A percentile compares a stretch with the other conserved stretches of the same genome.
phyloP scores from a whole-genome alignment of 345 rosid genomes.

The Mercurialis annua region DNA sequence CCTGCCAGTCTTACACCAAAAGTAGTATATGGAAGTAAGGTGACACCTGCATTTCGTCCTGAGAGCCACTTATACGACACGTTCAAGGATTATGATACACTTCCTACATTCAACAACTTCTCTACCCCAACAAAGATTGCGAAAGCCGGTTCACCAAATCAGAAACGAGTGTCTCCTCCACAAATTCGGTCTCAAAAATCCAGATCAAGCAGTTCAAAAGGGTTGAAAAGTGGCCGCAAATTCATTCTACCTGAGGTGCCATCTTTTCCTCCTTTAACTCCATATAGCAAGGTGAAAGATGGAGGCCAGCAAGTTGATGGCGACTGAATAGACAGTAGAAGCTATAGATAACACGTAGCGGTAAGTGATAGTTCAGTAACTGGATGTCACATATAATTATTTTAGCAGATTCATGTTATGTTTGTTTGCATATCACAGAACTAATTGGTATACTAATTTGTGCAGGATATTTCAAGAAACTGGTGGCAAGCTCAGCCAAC shows the following conservation, averaged over 20 bases:
- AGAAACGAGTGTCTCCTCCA: conserved; percentile 27
- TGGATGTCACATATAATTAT: not conserved
- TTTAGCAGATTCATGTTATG: not conserved
- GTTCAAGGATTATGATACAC: conserved; percentile 14
- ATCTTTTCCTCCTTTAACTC: conserved; percentile 31
- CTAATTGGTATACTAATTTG: not conserved
- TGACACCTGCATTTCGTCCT: conserved; percentile 8
- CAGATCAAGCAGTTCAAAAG: conserved; percentile 19
- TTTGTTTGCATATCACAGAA: not conserved
- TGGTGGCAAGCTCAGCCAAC: not conserved
- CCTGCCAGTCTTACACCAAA: conserved; percentile 18
- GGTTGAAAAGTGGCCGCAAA: conserved; percentile 23
- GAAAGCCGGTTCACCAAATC: conserved; percentile 21
- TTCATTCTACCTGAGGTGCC: conserved; percentile 22
- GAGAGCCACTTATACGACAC: conserved; percentile 5
- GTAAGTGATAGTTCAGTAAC: not conserved
- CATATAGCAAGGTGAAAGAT: conserved; percentile 25
- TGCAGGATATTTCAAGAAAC: conserved; percentile 1
- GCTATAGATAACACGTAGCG: not conserved
- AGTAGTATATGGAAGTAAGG: not conserved
- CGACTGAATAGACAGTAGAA: conserved; percentile 1
- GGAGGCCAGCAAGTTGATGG: conserved; percentile 10
- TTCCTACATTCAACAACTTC: conserved; percentile 11
- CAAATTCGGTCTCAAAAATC: conserved; percentile 18
- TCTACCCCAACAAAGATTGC: conserved; percentile 20